These are phyloP conservation scores for Globisporangium takayamanum DNA, from an alignment of 352 stramenopile genomes.

Conservation along the genomic window DNA sequence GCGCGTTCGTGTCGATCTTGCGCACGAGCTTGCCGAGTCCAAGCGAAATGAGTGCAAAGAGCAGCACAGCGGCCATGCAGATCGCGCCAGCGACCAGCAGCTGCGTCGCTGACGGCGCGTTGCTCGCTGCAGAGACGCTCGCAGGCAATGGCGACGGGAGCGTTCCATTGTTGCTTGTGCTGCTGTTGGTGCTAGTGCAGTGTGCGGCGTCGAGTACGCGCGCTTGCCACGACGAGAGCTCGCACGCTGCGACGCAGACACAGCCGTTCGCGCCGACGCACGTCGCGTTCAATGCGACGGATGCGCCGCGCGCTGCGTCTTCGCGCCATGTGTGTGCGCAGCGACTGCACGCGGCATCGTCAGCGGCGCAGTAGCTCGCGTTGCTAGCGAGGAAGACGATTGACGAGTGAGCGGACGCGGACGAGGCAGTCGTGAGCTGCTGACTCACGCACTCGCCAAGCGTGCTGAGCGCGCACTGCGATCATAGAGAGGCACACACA, in stretches of 20 bases:
- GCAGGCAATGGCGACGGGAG: neutral
- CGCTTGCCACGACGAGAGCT: conserved; percentile 9
- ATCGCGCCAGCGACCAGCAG: conserved; percentile 3
- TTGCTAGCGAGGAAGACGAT: neutral
- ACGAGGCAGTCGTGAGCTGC: neutral
- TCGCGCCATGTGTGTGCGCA: conserved; percentile 6
- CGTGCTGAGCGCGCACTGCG: conserved; percentile 25
- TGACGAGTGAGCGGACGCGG: conserved; percentile 1
- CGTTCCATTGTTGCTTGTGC: neutral
- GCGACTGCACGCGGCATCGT: conserved; percentile 6
- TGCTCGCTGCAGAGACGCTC: neutral
- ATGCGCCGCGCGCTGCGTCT: neutral
- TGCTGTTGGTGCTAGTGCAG: neutral
- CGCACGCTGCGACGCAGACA: conserved; percentile 12
- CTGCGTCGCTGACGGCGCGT: neutral
- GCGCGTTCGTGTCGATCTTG: conserved; percentile 9
- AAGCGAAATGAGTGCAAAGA: conserved; percentile 10
- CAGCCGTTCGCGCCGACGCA: conserved; percentile 12
- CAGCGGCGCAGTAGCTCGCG: conserved; percentile 4
- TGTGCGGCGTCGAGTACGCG: neutral
- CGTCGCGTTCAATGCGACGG: neutral
- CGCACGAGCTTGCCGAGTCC: conserved; percentile 13
- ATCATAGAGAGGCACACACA: conserved; percentile 1
- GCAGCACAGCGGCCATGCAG: conserved; percentile 2
- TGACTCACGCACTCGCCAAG: conserved; percentile 30